Conservation (phyloP, 176 grass and related monocot species). For the Calamus simplicifolius region DNA sequence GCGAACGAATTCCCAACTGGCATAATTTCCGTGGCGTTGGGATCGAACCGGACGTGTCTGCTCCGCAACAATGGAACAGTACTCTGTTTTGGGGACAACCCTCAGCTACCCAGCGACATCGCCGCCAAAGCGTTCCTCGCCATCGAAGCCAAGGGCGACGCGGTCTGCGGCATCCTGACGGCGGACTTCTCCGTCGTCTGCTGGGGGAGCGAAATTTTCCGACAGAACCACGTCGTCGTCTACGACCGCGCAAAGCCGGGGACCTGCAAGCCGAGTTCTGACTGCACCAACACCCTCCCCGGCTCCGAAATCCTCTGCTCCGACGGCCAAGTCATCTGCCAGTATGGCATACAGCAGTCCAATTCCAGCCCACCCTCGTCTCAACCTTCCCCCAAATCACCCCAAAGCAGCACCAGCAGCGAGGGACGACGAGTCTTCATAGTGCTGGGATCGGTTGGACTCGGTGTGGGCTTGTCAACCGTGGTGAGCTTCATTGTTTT, state of each 20-base stretch:
- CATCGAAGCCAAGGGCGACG: constrained; percentile 57
- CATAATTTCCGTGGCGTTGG: constrained; percentile 49
- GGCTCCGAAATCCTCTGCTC: constrained; percentile 37
- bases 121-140: constrained; percentile 23
- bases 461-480: background rate
- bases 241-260: constrained; percentile 54
- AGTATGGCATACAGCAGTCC: constrained; percentile 14
- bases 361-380: background rate
- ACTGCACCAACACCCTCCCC: constrained; percentile 2
- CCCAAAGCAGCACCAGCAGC: too few relatives aligned
- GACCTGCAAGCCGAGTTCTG: constrained; percentile 14
- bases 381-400: too few relatives aligned
- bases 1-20: background rate
- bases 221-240: constrained; percentile 11
- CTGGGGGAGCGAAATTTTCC: constrained; percentile 54
- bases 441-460: constrained; percentile 1
- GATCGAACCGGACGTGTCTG: constrained; percentile 55
- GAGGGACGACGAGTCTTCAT: too few relatives aligned
- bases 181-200: constrained; percentile 53
- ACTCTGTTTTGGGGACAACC: constrained; percentile 44
- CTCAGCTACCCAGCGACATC: constrained; percentile 22
- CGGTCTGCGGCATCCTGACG: constrained; percentile 51
- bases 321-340: constrained; percentile 46
- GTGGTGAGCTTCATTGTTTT: background rate
- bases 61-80: constrained; percentile 31